Evolutionary conservation across 345 rosid species (phyloP), one percentile per base, ranked within the genome.

Genomic region (Cochlearia excelsa): DNA sequence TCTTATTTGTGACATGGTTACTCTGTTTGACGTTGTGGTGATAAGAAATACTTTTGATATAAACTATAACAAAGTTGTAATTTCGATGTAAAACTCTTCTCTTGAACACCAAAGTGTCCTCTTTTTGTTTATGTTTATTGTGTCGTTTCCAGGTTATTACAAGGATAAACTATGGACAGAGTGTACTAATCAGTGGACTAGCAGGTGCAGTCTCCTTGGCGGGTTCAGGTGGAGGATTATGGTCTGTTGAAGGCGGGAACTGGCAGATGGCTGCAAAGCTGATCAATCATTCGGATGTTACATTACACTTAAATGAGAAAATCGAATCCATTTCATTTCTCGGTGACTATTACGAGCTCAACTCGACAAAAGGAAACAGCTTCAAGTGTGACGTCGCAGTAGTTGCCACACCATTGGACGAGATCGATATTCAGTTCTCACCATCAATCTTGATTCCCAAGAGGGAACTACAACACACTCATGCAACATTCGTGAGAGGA

Each of bases 131-230:
- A 41, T 26, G 48, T 30, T 42, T 28, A 5, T 34, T 42, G 3
- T 41, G 30, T 61, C 28, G 10, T 29, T 4, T 44, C 7, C 57
- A 93, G 99, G 89, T 89, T 57, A 86, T 93, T 69, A 93, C 94
- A 2, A 79, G 99, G 71, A 78, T 93, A 58, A 93, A 93, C 63
- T 89, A 93, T 66, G 99, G 99, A 47, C 97, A 89, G 73, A 89
- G 91, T 69, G 74, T 78, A 53, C 58, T 31, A 29, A 86, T 93
- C 60, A 93, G 94, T 40, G 97, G 99, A 70, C 82, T 93, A 62
- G 97, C 97, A 9, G 99, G 99, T 51, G 99, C 94, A 53, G 95
- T 86, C 70, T 93, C 99, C 44, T 49, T 89, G 85, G 99, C 99
- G 6, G 99, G 97, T 57, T 84, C 97, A 23, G 97, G 84, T 42